Evolutionary conservation across 192 early-diverging fungal species (phyloP).

Genomic region (Backusella australiensis): DNA sequence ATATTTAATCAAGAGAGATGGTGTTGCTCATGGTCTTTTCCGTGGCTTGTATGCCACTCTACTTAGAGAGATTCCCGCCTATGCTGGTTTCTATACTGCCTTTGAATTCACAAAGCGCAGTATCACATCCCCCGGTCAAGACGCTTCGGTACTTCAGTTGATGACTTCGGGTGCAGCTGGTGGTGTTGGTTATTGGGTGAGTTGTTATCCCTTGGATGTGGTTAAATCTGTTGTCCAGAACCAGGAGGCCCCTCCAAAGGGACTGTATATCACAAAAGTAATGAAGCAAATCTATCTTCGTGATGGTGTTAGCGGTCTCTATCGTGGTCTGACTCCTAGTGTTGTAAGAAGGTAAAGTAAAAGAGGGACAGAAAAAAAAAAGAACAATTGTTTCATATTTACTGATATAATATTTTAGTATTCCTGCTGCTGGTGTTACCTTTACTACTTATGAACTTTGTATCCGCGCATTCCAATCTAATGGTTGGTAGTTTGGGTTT

Average conservation of each 20-base stretch:
- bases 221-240: slow-evolving; percentile 79
- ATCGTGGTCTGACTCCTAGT: slow-evolving; percentile 64
- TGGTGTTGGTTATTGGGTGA: slow-evolving; percentile 79
- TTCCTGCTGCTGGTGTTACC: slow-evolving; percentile 79
- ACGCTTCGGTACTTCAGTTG: slow-evolving; percentile 56
- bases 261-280: slow-evolving; percentile 58
- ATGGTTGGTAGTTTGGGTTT: not conserved
- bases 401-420: slow-evolving; percentile 25
- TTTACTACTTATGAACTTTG: slow-evolving; percentile 74
- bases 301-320: slow-evolving; percentile 61
- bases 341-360: slow-evolving; percentile 40
- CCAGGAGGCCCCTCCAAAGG: slow-evolving; percentile 54
- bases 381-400: not conserved
- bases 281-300: slow-evolving; percentile 51
- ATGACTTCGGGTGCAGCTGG: slow-evolving; percentile 81
- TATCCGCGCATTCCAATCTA: slow-evolving; percentile 38
- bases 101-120: slow-evolving; percentile 80
- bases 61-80: slow-evolving; percentile 75
- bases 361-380: not conserved
- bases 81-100: slow-evolving; percentile 84
- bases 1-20: slow-evolving; percentile 64
- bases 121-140: slow-evolving; percentile 42
- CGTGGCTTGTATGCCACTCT: slow-evolving; percentile 84
- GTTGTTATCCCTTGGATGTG: slow-evolving; percentile 85
- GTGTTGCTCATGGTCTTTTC: slow-evolving; percentile 69